A percentile compares a stretch with the other conserved stretches of the same genome.
phyloP scores from a whole-genome alignment of 805 yeast genomes.

The Yarrowia sp. region DNA sequence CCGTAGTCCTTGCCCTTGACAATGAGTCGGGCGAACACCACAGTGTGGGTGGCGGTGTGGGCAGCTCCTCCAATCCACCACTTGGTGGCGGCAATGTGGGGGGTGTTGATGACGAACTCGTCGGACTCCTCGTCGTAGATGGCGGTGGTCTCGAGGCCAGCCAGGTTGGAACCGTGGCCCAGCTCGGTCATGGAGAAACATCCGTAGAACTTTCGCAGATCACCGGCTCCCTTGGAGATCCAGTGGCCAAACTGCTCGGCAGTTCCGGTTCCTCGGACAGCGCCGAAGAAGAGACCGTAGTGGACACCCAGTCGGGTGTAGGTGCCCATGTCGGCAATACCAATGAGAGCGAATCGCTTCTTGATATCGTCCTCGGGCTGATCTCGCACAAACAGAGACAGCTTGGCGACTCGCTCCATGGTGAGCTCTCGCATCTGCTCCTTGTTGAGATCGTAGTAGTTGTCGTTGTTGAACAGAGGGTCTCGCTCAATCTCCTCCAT shows the following conservation, averaged over 20 bases:
- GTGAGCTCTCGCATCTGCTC: slow-evolving; percentile 52
- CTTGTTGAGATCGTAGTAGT: slow-evolving; percentile 58
- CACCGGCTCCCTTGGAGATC: slow-evolving; percentile 64
- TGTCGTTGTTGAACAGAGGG: slow-evolving; percentile 57
- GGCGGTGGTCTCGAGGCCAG: slow-evolving; percentile 92
- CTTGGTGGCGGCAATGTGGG: slow-evolving; percentile 90
- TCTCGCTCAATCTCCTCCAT: slow-evolving; percentile 60
- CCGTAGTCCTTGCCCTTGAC: slow-evolving; percentile 88
- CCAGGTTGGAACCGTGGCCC: slow-evolving; percentile 94
- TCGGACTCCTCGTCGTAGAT: slow-evolving; percentile 70
- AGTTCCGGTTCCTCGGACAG: slow-evolving; percentile 88
- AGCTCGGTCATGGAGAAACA: slow-evolving; percentile 94
- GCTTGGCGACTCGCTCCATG: slow-evolving; percentile 48
- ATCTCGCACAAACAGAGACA: slow-evolving; percentile 44
- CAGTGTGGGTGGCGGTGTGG: slow-evolving; percentile 86
- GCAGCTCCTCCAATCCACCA: slow-evolving; percentile 99
- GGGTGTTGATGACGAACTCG: slow-evolving; percentile 80
- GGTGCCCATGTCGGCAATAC: slow-evolving; percentile 69
- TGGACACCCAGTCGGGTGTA: slow-evolving; percentile 88
- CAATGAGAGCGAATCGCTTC: slow-evolving; percentile 46
- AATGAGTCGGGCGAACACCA: slow-evolving; percentile 83
- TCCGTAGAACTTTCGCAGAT: slow-evolving; percentile 61
- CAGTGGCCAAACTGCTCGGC: slow-evolving; percentile 82
- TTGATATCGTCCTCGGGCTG: slow-evolving; percentile 46
- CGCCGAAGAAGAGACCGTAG: slow-evolving; percentile 80